phyloP scores from a whole-genome alignment of 2,329 filamentous ascomycete species.

The Cordyceps cateniannulata region DNA sequence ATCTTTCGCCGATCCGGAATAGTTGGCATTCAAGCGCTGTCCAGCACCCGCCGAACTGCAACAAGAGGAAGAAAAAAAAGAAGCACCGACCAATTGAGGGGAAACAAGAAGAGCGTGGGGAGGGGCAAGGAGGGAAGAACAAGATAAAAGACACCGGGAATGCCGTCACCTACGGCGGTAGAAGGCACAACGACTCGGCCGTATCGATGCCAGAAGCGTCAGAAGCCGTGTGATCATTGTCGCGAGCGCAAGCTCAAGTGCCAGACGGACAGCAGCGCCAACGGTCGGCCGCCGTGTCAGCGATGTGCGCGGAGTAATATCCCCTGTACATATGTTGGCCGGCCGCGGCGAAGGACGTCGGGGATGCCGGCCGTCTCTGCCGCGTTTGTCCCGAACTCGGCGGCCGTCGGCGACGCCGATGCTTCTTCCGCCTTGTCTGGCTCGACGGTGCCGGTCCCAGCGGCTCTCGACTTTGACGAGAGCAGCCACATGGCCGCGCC shows the following conservation, averaged over 20 bases:
- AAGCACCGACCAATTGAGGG: background rate
- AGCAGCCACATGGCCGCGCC: background rate
- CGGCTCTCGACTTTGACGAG: background rate
- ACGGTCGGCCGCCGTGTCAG: constrained; percentile 4
- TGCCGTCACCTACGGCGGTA: background rate
- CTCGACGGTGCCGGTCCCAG: background rate
- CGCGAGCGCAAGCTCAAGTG: constrained; percentile 15
- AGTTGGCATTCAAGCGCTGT: too few relatives aligned
- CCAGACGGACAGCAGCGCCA: constrained; percentile 4
- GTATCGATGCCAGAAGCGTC: constrained; percentile 15
- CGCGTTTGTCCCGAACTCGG: background rate
- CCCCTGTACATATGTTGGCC: constrained; percentile 14
- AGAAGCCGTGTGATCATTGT: constrained; percentile 11
- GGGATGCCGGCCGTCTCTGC: background rate
- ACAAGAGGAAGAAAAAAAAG: background rate
- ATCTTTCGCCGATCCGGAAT: background rate
- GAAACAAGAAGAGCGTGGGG: too few relatives aligned
- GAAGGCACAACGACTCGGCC: constrained; percentile 2
- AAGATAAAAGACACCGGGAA: background rate
- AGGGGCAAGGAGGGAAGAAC: background rate
- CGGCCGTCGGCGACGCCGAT: background rate
- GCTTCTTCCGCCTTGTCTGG: background rate
- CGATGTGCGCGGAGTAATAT: constrained; percentile 7
- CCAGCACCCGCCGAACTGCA: too few relatives aligned
- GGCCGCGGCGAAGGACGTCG: constrained; percentile 5